Conservation (phyloP, 192 early-diverging fungal genomes). For the Mortierella alpina region DNA sequence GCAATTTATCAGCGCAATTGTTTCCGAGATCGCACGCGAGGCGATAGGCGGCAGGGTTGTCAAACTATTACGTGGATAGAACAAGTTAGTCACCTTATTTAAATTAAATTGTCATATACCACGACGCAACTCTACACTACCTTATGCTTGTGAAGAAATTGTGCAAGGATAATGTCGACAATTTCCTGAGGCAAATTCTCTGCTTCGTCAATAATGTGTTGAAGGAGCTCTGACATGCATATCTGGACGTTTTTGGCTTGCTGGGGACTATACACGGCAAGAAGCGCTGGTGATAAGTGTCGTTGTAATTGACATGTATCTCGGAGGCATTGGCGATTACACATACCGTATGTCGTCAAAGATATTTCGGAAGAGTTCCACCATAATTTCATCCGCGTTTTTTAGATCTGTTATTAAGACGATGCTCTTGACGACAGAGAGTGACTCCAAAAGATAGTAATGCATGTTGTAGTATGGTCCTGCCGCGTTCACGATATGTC, state of each 20-base stretch:
- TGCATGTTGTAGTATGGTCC: slow-evolving; percentile 77
- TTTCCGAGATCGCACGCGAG: slow-evolving; percentile 88
- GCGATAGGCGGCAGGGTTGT: slow-evolving; percentile 74
- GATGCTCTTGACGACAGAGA: slow-evolving; percentile 86
- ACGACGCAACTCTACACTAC: slow-evolving; percentile 12
- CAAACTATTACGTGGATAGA: slow-evolving; percentile 39
- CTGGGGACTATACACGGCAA: slow-evolving; percentile 58
- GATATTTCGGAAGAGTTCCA: slow-evolving; percentile 74
- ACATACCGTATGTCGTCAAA: slow-evolving; percentile 75
- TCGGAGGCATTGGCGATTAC: not conserved
- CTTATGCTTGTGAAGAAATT: slow-evolving; percentile 79
- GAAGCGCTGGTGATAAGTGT: not conserved
- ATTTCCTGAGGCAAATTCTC: slow-evolving; percentile 79
- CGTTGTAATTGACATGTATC: not conserved
- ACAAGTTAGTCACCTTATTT: not conserved
- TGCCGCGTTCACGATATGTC: slow-evolving; percentile 65
- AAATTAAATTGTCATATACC: not conserved
- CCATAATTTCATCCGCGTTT: slow-evolving; percentile 80
- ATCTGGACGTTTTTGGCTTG: slow-evolving; percentile 82
- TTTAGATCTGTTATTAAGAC: slow-evolving; percentile 82
- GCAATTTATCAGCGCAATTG: slow-evolving; percentile 79
- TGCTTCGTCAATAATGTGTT: slow-evolving; percentile 84
- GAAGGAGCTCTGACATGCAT: slow-evolving; percentile 83
- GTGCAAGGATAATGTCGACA: slow-evolving; percentile 83
- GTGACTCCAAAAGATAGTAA: slow-evolving; percentile 89